Evolutionary conservation across 139 green algal genomes (phyloP).

Genomic region (Penium margaritaceum): DNA sequence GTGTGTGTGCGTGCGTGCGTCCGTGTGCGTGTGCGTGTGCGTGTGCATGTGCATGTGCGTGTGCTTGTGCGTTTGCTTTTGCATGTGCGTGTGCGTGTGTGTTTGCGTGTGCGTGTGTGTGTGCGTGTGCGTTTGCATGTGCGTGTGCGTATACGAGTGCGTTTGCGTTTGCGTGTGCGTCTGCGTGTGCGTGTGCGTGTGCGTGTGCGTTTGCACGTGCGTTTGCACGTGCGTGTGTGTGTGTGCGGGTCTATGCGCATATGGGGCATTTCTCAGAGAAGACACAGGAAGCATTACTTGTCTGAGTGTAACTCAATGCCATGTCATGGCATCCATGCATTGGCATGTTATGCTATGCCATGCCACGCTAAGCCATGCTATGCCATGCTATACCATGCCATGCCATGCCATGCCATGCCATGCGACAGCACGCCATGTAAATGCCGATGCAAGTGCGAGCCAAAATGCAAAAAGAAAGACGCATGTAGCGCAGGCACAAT

Average conservation of each 20-base stretch:
- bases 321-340: too few species aligned
- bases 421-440: too few species aligned
- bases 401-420: too few species aligned
- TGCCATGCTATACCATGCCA: too few species aligned
- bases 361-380: too few species aligned
- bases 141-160: neutral
- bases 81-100: neutral
- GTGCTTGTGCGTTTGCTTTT: neutral
- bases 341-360: too few species aligned
- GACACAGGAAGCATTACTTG: too few species aligned
- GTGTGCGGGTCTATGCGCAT: neutral
- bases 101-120: neutral
- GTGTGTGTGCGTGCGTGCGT: neutral
- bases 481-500: too few species aligned
- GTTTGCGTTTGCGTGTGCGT: neutral
- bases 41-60: neutral
- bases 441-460: too few species aligned
- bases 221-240: neutral
- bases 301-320: too few species aligned
- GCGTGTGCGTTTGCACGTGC: neutral
- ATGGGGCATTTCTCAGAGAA: too few species aligned
- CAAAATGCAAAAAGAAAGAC: too few species aligned
- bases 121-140: neutral
- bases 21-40: neutral
- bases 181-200: neutral